Conservation (phyloP, 768 basidiomycete genomes). For the Trametes elegans region DNA sequence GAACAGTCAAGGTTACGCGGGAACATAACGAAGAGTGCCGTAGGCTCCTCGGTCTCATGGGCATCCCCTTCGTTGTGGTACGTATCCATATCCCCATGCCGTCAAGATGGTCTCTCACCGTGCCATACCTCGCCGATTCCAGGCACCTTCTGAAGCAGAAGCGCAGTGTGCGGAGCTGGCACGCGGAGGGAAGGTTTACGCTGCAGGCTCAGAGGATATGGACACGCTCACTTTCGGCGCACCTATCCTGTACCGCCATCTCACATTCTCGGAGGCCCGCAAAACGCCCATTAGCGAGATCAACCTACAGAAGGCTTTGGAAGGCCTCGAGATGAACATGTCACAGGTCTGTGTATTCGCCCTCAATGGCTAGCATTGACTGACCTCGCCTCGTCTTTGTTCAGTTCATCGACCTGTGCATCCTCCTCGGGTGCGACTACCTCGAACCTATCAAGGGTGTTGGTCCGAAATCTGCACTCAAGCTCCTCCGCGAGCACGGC, state of each 20-base stretch:
- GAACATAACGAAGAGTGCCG: conserved; percentile 97
- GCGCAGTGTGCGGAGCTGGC: conserved; percentile 98
- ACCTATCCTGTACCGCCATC: conserved; percentile 89
- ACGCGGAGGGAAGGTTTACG: conserved; percentile 95
- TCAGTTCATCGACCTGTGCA: conserved; percentile 96
- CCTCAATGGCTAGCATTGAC: background rate
- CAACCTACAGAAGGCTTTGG: conserved; percentile 73
- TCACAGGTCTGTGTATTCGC: conserved; percentile 53
- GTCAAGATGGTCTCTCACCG: background rate
- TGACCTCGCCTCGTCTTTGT: background rate
- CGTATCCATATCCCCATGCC: conserved; percentile 28
- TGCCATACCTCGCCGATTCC: background rate
- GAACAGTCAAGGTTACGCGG: conserved; percentile 91
- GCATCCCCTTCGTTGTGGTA: conserved; percentile 92
- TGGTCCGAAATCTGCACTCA: conserved; percentile 93
- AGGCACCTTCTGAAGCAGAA: conserved; percentile 99
- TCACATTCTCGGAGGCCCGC: conserved; percentile 97
- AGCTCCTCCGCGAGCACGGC: conserved; percentile 83
- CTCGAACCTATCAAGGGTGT: conserved; percentile 98
- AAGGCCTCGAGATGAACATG: conserved; percentile 93
- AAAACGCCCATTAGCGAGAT: conserved; percentile 96
- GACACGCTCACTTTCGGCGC: conserved; percentile 96
- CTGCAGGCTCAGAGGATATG: conserved; percentile 99
- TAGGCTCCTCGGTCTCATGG: conserved; percentile 87
- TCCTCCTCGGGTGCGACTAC: conserved; percentile 97